Percentiles rank a stretch among this genome's conserved stretches.
Conservation (phyloP, 805 yeast genomes). For the Tetrapisispora taiwanensis region DNA sequence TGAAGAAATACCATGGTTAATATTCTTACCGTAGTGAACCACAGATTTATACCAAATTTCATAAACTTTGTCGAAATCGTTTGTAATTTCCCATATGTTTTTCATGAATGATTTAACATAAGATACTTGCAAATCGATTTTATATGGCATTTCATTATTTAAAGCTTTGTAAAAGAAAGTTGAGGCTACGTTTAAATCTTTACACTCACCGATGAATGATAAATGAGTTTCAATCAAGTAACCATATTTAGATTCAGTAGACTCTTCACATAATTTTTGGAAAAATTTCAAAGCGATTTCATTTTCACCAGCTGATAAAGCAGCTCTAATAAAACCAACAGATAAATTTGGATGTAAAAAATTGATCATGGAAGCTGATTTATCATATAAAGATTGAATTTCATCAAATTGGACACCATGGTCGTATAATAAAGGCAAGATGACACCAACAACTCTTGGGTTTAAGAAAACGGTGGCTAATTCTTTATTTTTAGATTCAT, state of each 20-base stretch:
- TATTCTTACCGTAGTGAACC: conserved; percentile 45
- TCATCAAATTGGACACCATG: conserved; percentile 55
- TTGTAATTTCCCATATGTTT: conserved; percentile 49
- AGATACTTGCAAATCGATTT: conserved; percentile 61
- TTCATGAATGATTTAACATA: conserved; percentile 54
- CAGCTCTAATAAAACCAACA: conserved; percentile 65
- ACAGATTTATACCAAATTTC: conserved; percentile 56
- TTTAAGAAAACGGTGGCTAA: conserved; percentile 38
- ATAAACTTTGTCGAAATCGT: conserved; percentile 47
- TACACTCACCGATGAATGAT: conserved; percentile 67
- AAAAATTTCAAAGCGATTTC: conserved; percentile 56
- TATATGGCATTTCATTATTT: conserved; percentile 60
- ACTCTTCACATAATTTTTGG: conserved; percentile 46
- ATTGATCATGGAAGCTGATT: conserved; percentile 28
- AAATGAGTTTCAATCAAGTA: conserved; percentile 66
- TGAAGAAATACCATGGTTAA: conserved; percentile 60
- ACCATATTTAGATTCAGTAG: conserved; percentile 38
- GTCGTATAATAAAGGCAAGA: conserved; percentile 56
- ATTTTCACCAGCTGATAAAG: conserved; percentile 54
- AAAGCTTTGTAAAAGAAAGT: conserved; percentile 68
- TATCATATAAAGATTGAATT: conserved; percentile 45
- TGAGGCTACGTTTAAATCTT: conserved; percentile 60
- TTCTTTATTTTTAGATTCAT: conserved; percentile 14
- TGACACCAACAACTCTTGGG: conserved; percentile 57
- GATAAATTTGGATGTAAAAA: conserved; percentile 39